phyloP scores from a whole-genome alignment of 1,284 basidiomycete genomes.

The Fomitopsis pinicola region DNA sequence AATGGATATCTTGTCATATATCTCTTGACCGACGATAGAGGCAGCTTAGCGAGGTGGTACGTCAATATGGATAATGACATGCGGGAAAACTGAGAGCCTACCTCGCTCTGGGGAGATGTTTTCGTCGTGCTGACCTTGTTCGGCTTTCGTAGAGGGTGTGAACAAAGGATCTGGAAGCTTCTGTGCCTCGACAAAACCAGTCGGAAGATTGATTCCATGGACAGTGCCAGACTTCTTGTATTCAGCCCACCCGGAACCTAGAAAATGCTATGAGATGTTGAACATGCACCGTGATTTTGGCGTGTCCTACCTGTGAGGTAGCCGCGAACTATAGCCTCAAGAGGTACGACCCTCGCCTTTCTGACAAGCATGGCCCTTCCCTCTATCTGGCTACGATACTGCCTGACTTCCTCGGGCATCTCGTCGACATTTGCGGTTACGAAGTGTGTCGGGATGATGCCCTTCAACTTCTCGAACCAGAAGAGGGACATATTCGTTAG shows the following conservation, averaged over 20 bases:
- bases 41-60: slow-evolving; percentile 40
- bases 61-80: not conserved
- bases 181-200: slow-evolving; percentile 82
- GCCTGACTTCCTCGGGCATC: slow-evolving; percentile 71
- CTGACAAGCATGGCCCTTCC: slow-evolving; percentile 90
- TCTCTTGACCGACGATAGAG: slow-evolving; percentile 60
- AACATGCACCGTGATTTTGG: not conserved
- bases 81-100: slow-evolving; percentile 20
- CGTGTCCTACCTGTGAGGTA: slow-evolving; percentile 80
- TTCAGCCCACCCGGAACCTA: slow-evolving; percentile 94
- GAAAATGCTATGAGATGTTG: not conserved
- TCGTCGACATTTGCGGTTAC: slow-evolving; percentile 69
- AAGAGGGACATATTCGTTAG: slow-evolving; percentile 90
- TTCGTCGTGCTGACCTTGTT: slow-evolving; percentile 92
- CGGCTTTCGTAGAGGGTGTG: slow-evolving; percentile 97
- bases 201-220: slow-evolving; percentile 79
- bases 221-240: slow-evolving; percentile 89
- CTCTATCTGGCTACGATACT: slow-evolving; percentile 71
- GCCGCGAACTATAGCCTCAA: slow-evolving; percentile 97
- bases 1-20: slow-evolving; percentile 59
- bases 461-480: slow-evolving; percentile 86
- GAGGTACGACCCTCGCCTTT: slow-evolving; percentile 85
- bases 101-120: slow-evolving; percentile 94
- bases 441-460: slow-evolving; percentile 86
- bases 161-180: slow-evolving; percentile 84